phyloP scores from a whole-genome alignment of 495 filamentous ascomycete genomes.

The Annulohypoxylon bovei region DNA sequence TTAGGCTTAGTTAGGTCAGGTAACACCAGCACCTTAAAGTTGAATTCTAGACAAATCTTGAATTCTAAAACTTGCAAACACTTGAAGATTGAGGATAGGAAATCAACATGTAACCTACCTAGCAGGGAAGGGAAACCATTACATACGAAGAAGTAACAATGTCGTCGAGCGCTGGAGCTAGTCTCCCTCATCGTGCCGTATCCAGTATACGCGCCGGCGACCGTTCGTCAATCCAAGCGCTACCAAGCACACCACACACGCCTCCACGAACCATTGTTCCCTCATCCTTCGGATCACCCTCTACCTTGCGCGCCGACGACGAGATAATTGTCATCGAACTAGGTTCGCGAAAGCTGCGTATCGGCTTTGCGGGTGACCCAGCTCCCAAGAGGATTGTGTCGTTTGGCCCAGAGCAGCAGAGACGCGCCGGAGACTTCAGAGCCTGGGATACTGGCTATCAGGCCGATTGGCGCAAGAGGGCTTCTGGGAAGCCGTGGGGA shows the following conservation, averaged over 20 bases:
- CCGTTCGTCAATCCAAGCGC: conserved; percentile 43
- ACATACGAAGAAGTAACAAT: conserved; percentile 32
- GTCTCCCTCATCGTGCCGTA: conserved; percentile 60
- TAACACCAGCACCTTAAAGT: not conserved
- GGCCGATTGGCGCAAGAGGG: conserved; percentile 55
- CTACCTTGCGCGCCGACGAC: conserved; percentile 81
- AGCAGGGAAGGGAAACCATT: not conserved
- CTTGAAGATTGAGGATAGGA: not conserved
- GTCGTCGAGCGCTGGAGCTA: conserved; percentile 44
- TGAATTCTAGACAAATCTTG: conserved; percentile 1
- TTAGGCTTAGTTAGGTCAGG: not conserved
- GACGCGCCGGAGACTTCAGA: conserved; percentile 84
- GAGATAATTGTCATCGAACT: conserved; percentile 85
- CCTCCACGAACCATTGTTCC: conserved; percentile 67
- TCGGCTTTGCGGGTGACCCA: conserved; percentile 85
- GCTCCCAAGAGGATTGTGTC: conserved; percentile 74
- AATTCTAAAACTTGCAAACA: not conserved
- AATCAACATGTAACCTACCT: conserved; percentile 35
- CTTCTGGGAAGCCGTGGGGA: conserved; percentile 68
- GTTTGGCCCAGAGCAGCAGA: conserved; percentile 76
- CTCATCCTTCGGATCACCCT: conserved; percentile 72
- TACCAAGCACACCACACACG: conserved; percentile 61
- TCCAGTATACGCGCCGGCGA: conserved; percentile 60
- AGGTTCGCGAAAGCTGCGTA: conserved; percentile 79
- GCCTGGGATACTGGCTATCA: conserved; percentile 69